These are phyloP conservation scores for Chenopodium berlandieri DNA, from an alignment of 148 eudicot genomes.

Conservation along the genomic window DNA sequence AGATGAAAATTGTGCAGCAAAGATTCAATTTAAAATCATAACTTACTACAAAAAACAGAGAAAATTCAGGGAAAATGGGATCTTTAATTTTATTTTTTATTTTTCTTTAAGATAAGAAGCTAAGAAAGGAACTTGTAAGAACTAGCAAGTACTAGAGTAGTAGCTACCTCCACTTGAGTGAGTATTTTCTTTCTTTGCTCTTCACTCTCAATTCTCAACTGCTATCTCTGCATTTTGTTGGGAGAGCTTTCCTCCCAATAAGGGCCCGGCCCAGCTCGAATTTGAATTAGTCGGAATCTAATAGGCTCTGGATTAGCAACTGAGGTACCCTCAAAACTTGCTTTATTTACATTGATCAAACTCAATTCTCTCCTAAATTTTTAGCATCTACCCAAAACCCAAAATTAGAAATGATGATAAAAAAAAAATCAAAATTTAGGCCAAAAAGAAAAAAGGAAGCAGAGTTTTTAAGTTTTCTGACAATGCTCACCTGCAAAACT, in stretches of 20 bases:
- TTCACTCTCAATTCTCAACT: slow-evolving; percentile 2
- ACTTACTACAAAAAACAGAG: background rate
- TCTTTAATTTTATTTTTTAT: background rate
- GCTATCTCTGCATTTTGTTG: background rate
- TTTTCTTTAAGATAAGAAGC: background rate
- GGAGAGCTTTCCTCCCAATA: background rate
- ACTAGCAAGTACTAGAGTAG: too few species aligned
- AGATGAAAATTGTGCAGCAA: too few species aligned
- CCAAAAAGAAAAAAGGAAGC: background rate
- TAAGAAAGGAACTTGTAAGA: background rate
- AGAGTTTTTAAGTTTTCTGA: background rate
- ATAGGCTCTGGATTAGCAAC: background rate
- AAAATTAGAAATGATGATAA: slow-evolving; percentile 3
- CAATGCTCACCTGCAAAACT: background rate
- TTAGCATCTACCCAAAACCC: slow-evolving; percentile 5
- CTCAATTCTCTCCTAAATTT: slow-evolving; percentile 11
- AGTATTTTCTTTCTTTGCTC: slow-evolving; percentile 2
- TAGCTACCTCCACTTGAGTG: slow-evolving; percentile 11
- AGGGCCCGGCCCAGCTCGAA: background rate
- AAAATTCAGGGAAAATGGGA: background rate
- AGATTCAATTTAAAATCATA: slow-evolving; percentile 8
- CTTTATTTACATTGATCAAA: slow-evolving; percentile 20
- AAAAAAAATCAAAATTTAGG: background rate
- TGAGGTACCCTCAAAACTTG: background rate
- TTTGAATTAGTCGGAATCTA: background rate